Evolutionary conservation across 768 basidiomycete species (phyloP).

Genomic region (Suillus clintonianus): DNA sequence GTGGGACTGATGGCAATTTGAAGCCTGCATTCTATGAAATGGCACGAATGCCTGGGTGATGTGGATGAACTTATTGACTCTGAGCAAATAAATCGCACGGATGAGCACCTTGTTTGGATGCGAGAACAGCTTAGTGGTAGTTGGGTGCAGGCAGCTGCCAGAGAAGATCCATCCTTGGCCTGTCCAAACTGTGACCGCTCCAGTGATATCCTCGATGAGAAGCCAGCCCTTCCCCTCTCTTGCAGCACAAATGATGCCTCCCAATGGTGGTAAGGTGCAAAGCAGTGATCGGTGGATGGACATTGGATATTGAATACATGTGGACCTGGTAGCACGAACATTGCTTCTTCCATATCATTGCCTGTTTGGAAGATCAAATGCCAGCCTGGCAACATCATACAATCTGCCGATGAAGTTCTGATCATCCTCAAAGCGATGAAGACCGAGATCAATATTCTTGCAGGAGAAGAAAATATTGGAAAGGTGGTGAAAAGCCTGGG

Average conservation of each 20-base stretch:
- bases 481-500: conserved; percentile 43
- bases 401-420: conserved; percentile 43
- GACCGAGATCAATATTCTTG: conserved; percentile 53
- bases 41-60: conserved; percentile 8
- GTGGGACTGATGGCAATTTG: conserved; percentile 26
- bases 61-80: not conserved
- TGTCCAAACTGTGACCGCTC: not conserved
- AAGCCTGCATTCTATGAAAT: conserved; percentile 44
- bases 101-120: not conserved
- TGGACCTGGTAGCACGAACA: conserved; percentile 1
- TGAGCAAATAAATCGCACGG: not conserved
- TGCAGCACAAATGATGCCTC: not conserved
- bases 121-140: not conserved
- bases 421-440: conserved; percentile 68
- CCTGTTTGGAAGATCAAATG: conserved; percentile 51
- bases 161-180: not conserved
- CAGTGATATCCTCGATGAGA: not conserved
- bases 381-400: conserved; percentile 42
- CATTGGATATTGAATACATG: no score
- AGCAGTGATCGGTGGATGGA: no score
- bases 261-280: not conserved
- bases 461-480: conserved; percentile 47
- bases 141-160: not conserved
- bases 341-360: conserved; percentile 11
- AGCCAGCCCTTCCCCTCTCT: conserved; percentile 7